Percentiles rank a stretch among this genome's conserved stretches.
phyloP scores from a whole-genome alignment of 2,329 filamentous ascomycete species.

The Pseudogymnoascus sp. region DNA sequence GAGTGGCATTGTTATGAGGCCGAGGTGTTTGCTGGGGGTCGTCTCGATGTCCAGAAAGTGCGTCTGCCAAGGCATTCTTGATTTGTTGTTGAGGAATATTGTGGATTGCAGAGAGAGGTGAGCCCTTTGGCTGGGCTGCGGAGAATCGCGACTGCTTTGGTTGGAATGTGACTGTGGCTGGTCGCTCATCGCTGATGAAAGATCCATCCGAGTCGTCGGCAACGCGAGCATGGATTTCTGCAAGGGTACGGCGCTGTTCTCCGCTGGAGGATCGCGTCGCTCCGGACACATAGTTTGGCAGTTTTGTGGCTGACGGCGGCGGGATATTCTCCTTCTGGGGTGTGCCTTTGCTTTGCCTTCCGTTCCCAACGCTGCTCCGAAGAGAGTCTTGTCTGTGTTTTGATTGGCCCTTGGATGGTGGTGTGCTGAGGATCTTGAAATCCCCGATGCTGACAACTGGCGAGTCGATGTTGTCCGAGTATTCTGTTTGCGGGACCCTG shows the following conservation, averaged over 20 bases:
- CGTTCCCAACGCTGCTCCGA: constrained; percentile 6
- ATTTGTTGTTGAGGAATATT: constrained; percentile 14
- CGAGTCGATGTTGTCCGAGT: constrained; percentile 36
- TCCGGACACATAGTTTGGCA: constrained; percentile 20
- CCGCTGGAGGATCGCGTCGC: constrained; percentile 25
- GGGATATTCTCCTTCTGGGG: constrained; percentile 31
- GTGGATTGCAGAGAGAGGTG: constrained; percentile 30
- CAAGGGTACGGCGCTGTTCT: constrained; percentile 39
- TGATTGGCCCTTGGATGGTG: constrained; percentile 7
- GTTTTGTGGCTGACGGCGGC: constrained; percentile 13
- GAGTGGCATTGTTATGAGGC: constrained; percentile 20
- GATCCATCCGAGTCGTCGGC: constrained; percentile 44
- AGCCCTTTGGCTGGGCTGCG: constrained; percentile 31
- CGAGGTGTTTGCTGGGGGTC: constrained; percentile 15
- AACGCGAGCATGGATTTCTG: constrained; percentile 47
- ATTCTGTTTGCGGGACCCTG: constrained; percentile 30
- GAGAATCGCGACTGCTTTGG: constrained; percentile 48
- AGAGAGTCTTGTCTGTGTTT: constrained; percentile 9
- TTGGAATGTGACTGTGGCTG: constrained; percentile 31
- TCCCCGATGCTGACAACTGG: constrained; percentile 39
- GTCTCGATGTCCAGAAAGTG: constrained; percentile 1
- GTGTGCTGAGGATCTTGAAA: constrained; percentile 31
- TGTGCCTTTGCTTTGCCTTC: constrained; percentile 12
- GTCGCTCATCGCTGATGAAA: constrained; percentile 40
- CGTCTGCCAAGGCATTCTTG: constrained; percentile 8